Conservation (phyloP, 2,329 filamentous ascomycete genomes). For the Ascosphaera aggregata region DNA sequence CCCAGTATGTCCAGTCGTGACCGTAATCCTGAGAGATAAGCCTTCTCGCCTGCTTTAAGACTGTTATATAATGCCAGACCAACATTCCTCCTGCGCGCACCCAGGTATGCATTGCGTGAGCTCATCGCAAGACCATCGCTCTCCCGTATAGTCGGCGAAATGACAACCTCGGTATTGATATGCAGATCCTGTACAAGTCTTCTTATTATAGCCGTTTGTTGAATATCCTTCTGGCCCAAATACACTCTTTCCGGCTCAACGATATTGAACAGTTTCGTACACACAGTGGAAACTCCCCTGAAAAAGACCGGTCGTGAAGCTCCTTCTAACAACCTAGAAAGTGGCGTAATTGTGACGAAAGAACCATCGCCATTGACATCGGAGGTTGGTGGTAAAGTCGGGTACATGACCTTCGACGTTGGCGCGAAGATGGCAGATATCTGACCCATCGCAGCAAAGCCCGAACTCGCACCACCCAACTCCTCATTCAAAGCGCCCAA, state of each 20-base stretch:
- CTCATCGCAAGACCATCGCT: constrained; percentile 69
- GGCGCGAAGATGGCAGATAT: constrained; percentile 75
- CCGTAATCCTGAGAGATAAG: constrained; percentile 32
- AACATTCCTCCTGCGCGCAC: constrained; percentile 43
- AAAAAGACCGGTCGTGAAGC: constrained; percentile 81
- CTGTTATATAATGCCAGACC: constrained; percentile 50
- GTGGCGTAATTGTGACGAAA: constrained; percentile 76
- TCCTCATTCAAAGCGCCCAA: constrained; percentile 47
- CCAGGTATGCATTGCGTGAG: constrained; percentile 84
- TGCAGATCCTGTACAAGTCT: constrained; percentile 76
- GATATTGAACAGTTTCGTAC: constrained; percentile 81
- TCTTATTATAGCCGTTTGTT: constrained; percentile 79
- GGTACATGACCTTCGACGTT: constrained; percentile 66
- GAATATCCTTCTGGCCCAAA: constrained; percentile 95
- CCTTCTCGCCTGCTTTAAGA: constrained; percentile 44
- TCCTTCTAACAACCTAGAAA: constrained; percentile 64
- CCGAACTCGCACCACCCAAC: constrained; percentile 33
- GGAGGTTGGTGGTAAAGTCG: constrained; percentile 49
- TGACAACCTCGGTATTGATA: constrained; percentile 47
- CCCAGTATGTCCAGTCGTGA: constrained; percentile 45
- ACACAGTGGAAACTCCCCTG: constrained; percentile 83
- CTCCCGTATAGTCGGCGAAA: constrained; percentile 56
- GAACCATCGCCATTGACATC: constrained; percentile 55
- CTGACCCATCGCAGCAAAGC: constrained; percentile 30
- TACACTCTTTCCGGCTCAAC: constrained; percentile 58